A percentile compares a stretch with the other conserved stretches of the same genome.
Conservation (phyloP, 2,329 filamentous ascomycete species). For the Camptophora hylomeconis region DNA sequence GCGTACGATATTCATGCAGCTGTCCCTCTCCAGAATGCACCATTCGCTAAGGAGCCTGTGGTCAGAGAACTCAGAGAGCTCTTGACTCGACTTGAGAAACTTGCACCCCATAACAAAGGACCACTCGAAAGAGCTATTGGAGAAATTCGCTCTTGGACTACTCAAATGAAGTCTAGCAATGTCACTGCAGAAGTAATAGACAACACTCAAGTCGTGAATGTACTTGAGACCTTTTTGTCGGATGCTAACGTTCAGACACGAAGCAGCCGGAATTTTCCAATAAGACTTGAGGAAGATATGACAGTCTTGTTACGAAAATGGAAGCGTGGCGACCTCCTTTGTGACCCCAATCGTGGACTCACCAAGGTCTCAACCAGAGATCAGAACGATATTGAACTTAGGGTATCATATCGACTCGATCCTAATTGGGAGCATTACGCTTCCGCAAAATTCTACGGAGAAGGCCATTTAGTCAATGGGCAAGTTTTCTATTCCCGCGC, state of each 20-base stretch:
- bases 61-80: too few relatives aligned
- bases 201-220: conserved; percentile 3
- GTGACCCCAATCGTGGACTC: conserved; percentile 9
- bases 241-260: conserved; percentile 2
- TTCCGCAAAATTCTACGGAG: conserved; percentile 9
- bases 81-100: too few relatives aligned
- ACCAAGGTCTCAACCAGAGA: not conserved
- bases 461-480: conserved; percentile 17
- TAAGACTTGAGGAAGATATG: conserved; percentile 11
- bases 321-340: conserved; percentile 10
- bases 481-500: conserved; percentile 17
- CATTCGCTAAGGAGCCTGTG: too few relatives aligned
- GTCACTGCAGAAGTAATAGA: conserved; percentile 5
- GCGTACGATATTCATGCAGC: too few relatives aligned
- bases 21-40: too few relatives aligned
- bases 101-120: too few relatives aligned
- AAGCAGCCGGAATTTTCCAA: conserved; percentile 4
- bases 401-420: conserved; percentile 1
- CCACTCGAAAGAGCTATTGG: too few relatives aligned
- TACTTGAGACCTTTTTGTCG: conserved; percentile 8
- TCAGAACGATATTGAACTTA: not conserved
- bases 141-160: too few relatives aligned
- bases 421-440: not conserved
- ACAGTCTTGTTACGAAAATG: conserved; percentile 10
- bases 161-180: too few relatives aligned